Evolutionary conservation across 2,329 filamentous ascomycete species (phyloP).

Genomic region (Verticillium klebahnii): DNA sequence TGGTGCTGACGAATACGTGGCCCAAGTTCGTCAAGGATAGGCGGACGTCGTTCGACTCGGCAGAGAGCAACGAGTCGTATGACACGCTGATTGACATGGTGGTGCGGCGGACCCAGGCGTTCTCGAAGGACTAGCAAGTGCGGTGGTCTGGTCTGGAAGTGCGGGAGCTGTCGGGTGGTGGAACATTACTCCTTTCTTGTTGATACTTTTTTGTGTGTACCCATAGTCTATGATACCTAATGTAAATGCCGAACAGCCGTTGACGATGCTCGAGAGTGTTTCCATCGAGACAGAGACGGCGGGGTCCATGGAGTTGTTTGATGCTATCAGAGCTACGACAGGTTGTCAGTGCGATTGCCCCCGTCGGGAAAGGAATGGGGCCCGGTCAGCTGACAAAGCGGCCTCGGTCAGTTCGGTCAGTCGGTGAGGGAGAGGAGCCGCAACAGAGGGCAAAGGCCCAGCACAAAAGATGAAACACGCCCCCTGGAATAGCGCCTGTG

Average conservation of each 20-base stretch:
- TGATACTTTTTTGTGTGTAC: not conserved
- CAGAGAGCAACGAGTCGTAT: constrained; percentile 5
- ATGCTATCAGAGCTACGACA: too few relatives aligned
- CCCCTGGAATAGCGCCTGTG: not conserved
- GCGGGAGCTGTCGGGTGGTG: not conserved
- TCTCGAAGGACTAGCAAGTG: not conserved
- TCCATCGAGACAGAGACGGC: not conserved
- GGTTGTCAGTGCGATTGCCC: too few relatives aligned
- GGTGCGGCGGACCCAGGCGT: not conserved
- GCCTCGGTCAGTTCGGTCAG: not conserved
- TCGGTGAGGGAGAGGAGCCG: not conserved
- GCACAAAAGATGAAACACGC: not conserved
- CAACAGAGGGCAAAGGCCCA: not conserved
- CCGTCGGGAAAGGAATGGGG: not conserved
- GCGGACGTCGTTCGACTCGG: constrained; percentile 9
- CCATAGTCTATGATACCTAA: not conserved
- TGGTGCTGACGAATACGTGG: constrained; percentile 30
- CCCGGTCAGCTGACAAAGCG: not conserved
- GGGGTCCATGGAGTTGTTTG: not conserved
- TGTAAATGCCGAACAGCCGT: not conserved
- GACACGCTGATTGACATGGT: constrained; percentile 4
- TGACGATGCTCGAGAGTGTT: not conserved
- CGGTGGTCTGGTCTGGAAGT: not conserved
- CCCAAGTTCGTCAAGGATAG: constrained; percentile 21
- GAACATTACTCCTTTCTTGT: not conserved